Evolutionary conservation across 2,329 filamentous ascomycete genomes (phyloP), one percentile per base, ranked within the genome.

Genomic region (Diplodia scrobiculata): DNA sequence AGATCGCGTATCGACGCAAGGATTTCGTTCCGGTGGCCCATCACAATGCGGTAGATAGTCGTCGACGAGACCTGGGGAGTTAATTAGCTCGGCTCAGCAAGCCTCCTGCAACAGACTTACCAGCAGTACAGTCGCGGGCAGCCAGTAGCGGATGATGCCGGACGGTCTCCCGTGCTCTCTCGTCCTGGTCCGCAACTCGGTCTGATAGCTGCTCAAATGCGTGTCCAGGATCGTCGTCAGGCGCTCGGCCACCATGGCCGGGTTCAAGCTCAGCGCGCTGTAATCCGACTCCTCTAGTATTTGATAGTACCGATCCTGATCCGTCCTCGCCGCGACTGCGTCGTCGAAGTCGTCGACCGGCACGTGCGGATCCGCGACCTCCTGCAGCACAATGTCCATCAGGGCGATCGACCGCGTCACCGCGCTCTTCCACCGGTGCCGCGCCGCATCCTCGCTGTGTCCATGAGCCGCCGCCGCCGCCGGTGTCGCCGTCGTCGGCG

Each of bases 371-470:
- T 84, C 81, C 54, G 86, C 85, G 19, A 91, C 87, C 71, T 92
- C 90, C 32, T 84, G 85, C 5, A 97, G 84, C 21, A 98, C 89
- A 72, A 89, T 90, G 72, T 96, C 91, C 84, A 98, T 96, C 34
- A 97, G 80, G 25, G 88, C 87, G 52, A 97, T 89, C 71, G 90
- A 96, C 66, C 89, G 87, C 70, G 91, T 89, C 21, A 97, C 87
- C 11, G 90, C 86, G 41, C 86, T 86, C 76, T 92, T 95, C 87
- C 87, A 90, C 68, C 85, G 81, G 25, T 83, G 77, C 41, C 73
- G 73, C 53, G 80, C 79, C 53, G 80, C 79, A 32, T 82, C 81
- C 64, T 82, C 65, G 79, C 38, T 76, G 65, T 82, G 78, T 6
- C 85, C 81, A 27, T 83, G 77, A 41, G 73, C 73, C 53, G 34